Evolutionary conservation across 2,329 filamentous ascomycete species (phyloP).

Genomic region (Trichoderma cornu-damae): DNA sequence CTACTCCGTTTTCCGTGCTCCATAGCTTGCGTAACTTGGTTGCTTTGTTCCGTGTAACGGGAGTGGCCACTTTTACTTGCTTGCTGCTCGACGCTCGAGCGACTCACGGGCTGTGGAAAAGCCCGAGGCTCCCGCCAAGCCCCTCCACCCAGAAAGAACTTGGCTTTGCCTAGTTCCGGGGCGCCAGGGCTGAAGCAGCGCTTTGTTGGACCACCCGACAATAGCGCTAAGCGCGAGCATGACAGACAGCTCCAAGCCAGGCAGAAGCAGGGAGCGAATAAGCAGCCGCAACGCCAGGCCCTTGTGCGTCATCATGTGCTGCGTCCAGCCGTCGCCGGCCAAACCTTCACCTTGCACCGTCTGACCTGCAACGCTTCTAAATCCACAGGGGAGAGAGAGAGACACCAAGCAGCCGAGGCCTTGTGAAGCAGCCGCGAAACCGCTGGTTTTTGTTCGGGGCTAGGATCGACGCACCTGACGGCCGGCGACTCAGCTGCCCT

Average conservation of each 20-base stretch:
- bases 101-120: constrained; percentile 15
- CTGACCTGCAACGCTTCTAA: constrained; percentile 3
- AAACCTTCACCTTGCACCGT: constrained; percentile 15
- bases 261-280: constrained; percentile 14
- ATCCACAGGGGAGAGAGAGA: not conserved
- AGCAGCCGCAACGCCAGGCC: not conserved
- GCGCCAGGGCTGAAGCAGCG: not conserved
- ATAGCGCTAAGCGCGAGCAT: not conserved
- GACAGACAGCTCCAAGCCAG: constrained; percentile 8
- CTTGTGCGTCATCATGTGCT: constrained; percentile 17
- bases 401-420: not conserved
- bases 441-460: not conserved
- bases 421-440: not conserved
- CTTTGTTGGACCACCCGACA: not conserved
- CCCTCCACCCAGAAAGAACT: not conserved
- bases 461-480: constrained; percentile 4
- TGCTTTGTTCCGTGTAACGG: not conserved
- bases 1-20: not conserved
- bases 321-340: not conserved
- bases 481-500: not conserved
- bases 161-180: constrained; percentile 2
- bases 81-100: not conserved
- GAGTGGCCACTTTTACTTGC: not conserved
- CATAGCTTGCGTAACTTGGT: not conserved
- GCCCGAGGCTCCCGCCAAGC: constrained; percentile 10